These are phyloP conservation scores for Tetrahymena malaccensis DNA, from an alignment of 73 alveolate species.

Conservation along the genomic window DNA sequence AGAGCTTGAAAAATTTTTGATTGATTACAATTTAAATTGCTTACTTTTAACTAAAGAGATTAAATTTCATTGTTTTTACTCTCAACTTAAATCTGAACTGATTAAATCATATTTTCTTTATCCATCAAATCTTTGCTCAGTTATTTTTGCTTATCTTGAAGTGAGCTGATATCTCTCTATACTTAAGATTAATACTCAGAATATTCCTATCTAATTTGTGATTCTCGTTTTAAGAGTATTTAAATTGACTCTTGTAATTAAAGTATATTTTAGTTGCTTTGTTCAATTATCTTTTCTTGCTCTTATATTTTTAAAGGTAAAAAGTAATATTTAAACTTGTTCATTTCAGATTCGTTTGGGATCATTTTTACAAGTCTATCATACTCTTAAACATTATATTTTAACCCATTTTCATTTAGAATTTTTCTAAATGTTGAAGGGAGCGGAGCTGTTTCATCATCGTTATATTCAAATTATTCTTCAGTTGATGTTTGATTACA, in stretches of 20 bases:
- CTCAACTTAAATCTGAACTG: neutral
- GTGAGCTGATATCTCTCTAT: neutral
- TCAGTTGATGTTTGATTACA: neutral
- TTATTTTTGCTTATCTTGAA: neutral
- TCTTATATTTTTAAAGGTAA: neutral
- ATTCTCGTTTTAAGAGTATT: neutral
- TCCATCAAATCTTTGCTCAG: neutral
- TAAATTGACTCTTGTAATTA: neutral
- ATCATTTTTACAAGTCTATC: neutral
- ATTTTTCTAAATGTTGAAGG: neutral
- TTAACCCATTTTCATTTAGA: neutral
- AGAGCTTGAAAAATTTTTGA: no score
- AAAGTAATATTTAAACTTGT: neutral
- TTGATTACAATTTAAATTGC: no score
- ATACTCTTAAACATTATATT: neutral
- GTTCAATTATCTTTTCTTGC: neutral
- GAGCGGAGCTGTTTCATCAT: neutral
- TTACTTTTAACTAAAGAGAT: neutral
- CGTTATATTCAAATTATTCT: neutral
- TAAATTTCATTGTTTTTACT: neutral
- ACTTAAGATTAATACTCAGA: neutral
- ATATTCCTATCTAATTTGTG: neutral
- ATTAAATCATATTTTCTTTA: neutral
- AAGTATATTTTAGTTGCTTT: neutral
- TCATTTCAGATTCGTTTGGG: neutral